phyloP scores from a whole-genome alignment of 2,329 filamentous ascomycete species.

The Alternaria infectoria region DNA sequence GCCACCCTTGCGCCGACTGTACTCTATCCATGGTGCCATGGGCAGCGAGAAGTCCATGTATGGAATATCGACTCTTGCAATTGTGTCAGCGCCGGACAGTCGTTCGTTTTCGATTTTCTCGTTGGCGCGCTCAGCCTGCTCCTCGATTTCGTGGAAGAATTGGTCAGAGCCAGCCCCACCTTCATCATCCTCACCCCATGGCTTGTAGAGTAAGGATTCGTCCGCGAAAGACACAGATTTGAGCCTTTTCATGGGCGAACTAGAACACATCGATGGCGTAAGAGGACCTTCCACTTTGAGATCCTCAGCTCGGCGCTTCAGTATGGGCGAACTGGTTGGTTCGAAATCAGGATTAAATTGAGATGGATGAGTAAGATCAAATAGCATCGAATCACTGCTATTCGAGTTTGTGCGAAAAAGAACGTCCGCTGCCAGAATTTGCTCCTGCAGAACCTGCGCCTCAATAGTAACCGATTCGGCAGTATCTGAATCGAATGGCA shows the following conservation, averaged over 20 bases:
- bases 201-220: slow-evolving; percentile 42
- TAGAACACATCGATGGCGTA: slow-evolving; percentile 48
- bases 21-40: slow-evolving; percentile 56
- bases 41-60: slow-evolving; percentile 52
- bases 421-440: slow-evolving; percentile 42
- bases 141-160: slow-evolving; percentile 44
- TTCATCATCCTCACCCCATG: slow-evolving; percentile 19
- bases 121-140: slow-evolving; percentile 47
- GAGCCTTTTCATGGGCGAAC: slow-evolving; percentile 48
- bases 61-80: slow-evolving; percentile 57
- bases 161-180: slow-evolving; percentile 31
- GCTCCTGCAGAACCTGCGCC: slow-evolving; percentile 38
- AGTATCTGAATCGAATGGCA: slow-evolving; percentile 48
- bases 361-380: slow-evolving; percentile 33
- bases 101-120: slow-evolving; percentile 52
- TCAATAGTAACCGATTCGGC: slow-evolving; percentile 45
- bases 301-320: slow-evolving; percentile 45
- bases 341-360: slow-evolving; percentile 27
- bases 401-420: slow-evolving; percentile 42
- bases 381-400: slow-evolving; percentile 40
- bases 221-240: slow-evolving; percentile 51
- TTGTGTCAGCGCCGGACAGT: slow-evolving; percentile 56
- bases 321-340: slow-evolving; percentile 18
- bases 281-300: slow-evolving; percentile 56
- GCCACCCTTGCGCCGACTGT: slow-evolving; percentile 16